Conservation (phyloP, 176 grass and related monocot genomes). For the Areca catechu region DNA sequence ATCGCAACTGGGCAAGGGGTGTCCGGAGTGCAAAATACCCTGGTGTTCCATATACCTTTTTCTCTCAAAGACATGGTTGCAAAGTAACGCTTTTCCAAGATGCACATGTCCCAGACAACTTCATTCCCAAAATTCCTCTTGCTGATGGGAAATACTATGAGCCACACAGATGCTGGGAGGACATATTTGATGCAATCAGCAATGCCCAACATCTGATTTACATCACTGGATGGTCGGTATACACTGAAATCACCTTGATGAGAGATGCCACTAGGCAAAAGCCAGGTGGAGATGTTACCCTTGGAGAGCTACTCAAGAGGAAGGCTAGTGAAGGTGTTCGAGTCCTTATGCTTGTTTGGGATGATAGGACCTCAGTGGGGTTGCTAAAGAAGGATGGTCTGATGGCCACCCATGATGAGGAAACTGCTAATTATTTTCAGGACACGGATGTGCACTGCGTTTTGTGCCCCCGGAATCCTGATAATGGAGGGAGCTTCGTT, state of each 20-base stretch:
- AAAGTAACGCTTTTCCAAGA: slow-evolving; percentile 86
- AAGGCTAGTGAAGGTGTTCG: slow-evolving; percentile 76
- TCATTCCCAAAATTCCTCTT: slow-evolving; percentile 72
- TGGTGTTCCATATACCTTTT: slow-evolving; percentile 82
- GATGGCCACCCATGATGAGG: slow-evolving; percentile 77
- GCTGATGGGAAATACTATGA: slow-evolving; percentile 41
- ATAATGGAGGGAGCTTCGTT: slow-evolving; percentile 42
- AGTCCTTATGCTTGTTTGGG: slow-evolving; percentile 85
- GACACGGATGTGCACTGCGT: slow-evolving; percentile 51
- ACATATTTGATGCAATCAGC: slow-evolving; percentile 79
- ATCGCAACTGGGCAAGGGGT: slow-evolving; percentile 53
- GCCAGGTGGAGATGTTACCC: slow-evolving; percentile 47
- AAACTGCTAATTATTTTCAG: slow-evolving; percentile 55
- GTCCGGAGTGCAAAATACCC: slow-evolving; percentile 36
- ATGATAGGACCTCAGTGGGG: slow-evolving; percentile 78
- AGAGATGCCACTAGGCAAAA: slow-evolving; percentile 36
- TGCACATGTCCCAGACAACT: slow-evolving; percentile 65
- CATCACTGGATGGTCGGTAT: slow-evolving; percentile 78
- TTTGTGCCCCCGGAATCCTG: slow-evolving; percentile 80
- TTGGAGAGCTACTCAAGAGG: slow-evolving; percentile 82
- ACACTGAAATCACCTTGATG: slow-evolving; percentile 70
- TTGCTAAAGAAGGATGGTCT: slow-evolving; percentile 46
- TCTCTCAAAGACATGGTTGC: slow-evolving; percentile 86
- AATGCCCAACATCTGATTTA: slow-evolving; percentile 71
- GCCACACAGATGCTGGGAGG: slow-evolving; percentile 67